phyloP scores from a whole-genome alignment of 2,329 filamentous ascomycete species.

The Fusarium sp. region DNA sequence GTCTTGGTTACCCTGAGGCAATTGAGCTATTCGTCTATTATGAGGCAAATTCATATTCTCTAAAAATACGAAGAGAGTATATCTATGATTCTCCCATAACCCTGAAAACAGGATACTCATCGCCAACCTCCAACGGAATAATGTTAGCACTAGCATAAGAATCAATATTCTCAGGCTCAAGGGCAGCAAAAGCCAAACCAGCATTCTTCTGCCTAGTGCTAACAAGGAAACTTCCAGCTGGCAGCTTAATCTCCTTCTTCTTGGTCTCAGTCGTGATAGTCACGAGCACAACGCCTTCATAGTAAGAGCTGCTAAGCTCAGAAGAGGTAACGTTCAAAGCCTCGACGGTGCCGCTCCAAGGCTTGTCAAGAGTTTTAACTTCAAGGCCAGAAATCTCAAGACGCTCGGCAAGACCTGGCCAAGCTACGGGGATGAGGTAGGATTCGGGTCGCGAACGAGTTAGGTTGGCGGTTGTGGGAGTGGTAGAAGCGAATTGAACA shows the following conservation, averaged over 20 bases:
- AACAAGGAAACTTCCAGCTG: slow-evolving; percentile 49
- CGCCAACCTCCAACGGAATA: slow-evolving; percentile 45
- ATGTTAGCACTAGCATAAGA: slow-evolving; percentile 51
- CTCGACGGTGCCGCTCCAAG: slow-evolving; percentile 47
- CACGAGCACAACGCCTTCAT: slow-evolving; percentile 46
- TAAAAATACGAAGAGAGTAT: too few relatives aligned
- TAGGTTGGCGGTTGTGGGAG: slow-evolving; percentile 45
- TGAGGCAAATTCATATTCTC: too few relatives aligned
- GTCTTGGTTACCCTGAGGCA: too few relatives aligned
- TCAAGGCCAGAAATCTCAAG: slow-evolving; percentile 44
- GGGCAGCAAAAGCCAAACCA: slow-evolving; percentile 45
- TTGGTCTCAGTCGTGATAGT: slow-evolving; percentile 39
- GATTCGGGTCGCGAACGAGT: slow-evolving; percentile 50
- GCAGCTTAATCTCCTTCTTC: slow-evolving; percentile 40
- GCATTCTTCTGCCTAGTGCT: slow-evolving; percentile 52
- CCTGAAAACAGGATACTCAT: slow-evolving; percentile 51
- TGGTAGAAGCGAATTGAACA: slow-evolving; percentile 48
- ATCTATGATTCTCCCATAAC: slow-evolving; percentile 7
- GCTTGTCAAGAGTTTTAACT: slow-evolving; percentile 40
- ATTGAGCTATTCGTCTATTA: too few relatives aligned
- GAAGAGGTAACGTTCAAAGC: slow-evolving; percentile 45
- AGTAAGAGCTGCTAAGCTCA: slow-evolving; percentile 38
- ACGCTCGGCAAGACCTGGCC: slow-evolving; percentile 47
- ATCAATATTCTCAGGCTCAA: slow-evolving; percentile 52
- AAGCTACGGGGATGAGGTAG: slow-evolving; percentile 49